A percentile compares a stretch with the other conserved stretches of the same genome.
These are phyloP conservation scores for Rhipidocladum racemiflorum DNA, from an alignment of 176 grass and related monocot species.

Conservation along the genomic window DNA sequence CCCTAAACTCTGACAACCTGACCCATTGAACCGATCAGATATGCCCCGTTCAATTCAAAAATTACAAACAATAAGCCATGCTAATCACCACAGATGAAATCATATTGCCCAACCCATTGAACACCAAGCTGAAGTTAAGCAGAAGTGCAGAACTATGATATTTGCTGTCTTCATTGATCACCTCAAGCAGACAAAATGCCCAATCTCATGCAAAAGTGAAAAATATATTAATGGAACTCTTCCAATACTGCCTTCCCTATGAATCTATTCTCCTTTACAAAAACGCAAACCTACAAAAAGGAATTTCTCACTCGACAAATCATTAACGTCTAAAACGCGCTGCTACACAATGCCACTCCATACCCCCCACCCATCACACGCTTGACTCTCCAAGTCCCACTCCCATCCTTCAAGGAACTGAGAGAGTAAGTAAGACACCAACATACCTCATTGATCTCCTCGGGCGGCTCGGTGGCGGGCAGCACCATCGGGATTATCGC, in stretches of 20 bases:
- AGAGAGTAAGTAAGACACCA: not conserved
- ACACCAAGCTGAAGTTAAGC: conserved; percentile 1
- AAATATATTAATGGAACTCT: not conserved
- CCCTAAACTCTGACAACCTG: not conserved
- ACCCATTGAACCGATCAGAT: not conserved
- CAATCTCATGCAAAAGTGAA: not conserved
- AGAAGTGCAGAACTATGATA: conserved; percentile 6
- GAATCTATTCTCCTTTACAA: not conserved
- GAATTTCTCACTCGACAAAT: not conserved
- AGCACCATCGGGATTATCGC: conserved; percentile 26
- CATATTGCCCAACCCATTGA: not conserved
- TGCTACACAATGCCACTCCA: not conserved
- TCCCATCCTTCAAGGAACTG: not conserved
- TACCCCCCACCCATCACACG: not conserved
- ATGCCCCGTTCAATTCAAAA: not conserved
- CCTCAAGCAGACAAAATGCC: not conserved
- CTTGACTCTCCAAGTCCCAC: not conserved
- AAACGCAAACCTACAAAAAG: not conserved
- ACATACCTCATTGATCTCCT: conserved; percentile 80
- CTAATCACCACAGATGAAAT: conserved; percentile 6
- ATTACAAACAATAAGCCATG: not conserved
- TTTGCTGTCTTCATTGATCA: not conserved
- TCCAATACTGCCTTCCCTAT: not conserved
- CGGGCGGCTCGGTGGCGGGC: conserved; percentile 32
- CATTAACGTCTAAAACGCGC: not conserved